Evolutionary conservation across 2,329 filamentous ascomycete genomes (phyloP).

Genomic region (Lojkania enalia): DNA sequence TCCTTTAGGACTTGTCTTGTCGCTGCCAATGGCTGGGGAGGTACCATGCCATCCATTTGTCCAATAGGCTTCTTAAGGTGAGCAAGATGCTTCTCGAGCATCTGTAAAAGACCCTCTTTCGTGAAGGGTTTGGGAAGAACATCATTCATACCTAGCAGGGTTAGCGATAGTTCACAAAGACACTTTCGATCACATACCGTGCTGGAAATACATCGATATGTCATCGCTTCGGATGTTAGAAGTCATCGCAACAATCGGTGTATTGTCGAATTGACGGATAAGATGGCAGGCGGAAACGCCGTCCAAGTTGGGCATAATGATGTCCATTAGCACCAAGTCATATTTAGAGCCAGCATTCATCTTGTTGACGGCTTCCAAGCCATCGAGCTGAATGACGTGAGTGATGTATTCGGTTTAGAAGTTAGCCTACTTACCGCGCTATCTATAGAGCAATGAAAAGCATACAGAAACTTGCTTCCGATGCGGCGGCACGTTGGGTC

Average conservation of each 20-base stretch:
- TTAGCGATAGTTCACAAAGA: slow-evolving; percentile 25
- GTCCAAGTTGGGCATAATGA: slow-evolving; percentile 96
- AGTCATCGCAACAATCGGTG: slow-evolving; percentile 97
- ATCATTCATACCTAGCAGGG: slow-evolving; percentile 83
- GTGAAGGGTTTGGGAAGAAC: slow-evolving; percentile 97
- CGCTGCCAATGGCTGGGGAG: slow-evolving; percentile 55
- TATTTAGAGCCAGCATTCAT: slow-evolving; percentile 69
- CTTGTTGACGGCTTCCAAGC: slow-evolving; percentile 87
- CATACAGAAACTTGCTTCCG: slow-evolving; percentile 67
- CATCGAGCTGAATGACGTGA: slow-evolving; percentile 67
- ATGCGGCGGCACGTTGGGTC: slow-evolving; percentile 69
- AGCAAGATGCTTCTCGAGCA: slow-evolving; percentile 86
- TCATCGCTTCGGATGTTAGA: slow-evolving; percentile 97
- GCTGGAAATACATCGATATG: slow-evolving; percentile 94
- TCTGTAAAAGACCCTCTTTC: slow-evolving; percentile 73
- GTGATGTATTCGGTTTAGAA: slow-evolving; percentile 6
- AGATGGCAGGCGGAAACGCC: slow-evolving; percentile 93
- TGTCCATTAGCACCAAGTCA: slow-evolving; percentile 61
- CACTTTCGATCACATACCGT: slow-evolving; percentile 65
- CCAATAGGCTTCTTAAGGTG: slow-evolving; percentile 71
- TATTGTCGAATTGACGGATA: slow-evolving; percentile 82
- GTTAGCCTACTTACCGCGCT: slow-evolving; percentile 57
- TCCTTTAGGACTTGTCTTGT: slow-evolving; percentile 62
- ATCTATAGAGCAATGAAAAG: slow-evolving; percentile 66
- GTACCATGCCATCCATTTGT: slow-evolving; percentile 53